These are phyloP conservation scores for Agastache rugosa DNA, from an alignment of 257 asterid species.

Conservation along the genomic window DNA sequence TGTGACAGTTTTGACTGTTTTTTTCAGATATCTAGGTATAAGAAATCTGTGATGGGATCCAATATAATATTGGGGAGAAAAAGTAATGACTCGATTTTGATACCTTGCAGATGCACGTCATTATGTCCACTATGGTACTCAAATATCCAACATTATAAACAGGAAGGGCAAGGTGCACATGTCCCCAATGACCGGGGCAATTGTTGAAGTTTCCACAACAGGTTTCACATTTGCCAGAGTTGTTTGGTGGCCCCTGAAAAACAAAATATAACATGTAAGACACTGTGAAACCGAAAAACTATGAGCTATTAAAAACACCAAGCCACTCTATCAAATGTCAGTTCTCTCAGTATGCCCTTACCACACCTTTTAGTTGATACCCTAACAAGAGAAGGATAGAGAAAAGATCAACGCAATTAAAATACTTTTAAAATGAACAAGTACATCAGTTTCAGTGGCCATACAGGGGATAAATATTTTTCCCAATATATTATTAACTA, in stretches of 20 bases:
- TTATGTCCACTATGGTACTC: slow-evolving; percentile 59
- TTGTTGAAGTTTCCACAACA: slow-evolving; percentile 66
- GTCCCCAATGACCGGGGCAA: slow-evolving; percentile 94
- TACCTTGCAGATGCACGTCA: slow-evolving; percentile 99
- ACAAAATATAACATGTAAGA: slow-evolving; percentile 24
- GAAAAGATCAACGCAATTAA: neutral
- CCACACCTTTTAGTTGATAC: no score
- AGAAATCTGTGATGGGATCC: slow-evolving; percentile 21
- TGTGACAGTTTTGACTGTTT: slow-evolving; percentile 4
- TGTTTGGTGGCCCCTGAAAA: slow-evolving; percentile 88
- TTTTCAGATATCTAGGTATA: neutral
- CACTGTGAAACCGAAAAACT: neutral
- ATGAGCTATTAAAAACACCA: neutral
- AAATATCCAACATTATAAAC: slow-evolving; percentile 84
- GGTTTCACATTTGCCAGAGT: slow-evolving; percentile 64
- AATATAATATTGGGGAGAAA: slow-evolving; percentile 13
- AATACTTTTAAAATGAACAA: neutral
- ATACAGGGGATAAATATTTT: slow-evolving; percentile 11
- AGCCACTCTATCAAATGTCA: neutral
- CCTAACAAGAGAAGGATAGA: no score
- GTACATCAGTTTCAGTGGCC: neutral
- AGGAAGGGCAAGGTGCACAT: slow-evolving; percentile 76
- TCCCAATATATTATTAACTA: slow-evolving; percentile 6
- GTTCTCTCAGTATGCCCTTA: neutral
- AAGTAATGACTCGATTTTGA: slow-evolving; percentile 14